Conservation (phyloP, 129 eudicot genomes). For the Sambucus nigra region DNA sequence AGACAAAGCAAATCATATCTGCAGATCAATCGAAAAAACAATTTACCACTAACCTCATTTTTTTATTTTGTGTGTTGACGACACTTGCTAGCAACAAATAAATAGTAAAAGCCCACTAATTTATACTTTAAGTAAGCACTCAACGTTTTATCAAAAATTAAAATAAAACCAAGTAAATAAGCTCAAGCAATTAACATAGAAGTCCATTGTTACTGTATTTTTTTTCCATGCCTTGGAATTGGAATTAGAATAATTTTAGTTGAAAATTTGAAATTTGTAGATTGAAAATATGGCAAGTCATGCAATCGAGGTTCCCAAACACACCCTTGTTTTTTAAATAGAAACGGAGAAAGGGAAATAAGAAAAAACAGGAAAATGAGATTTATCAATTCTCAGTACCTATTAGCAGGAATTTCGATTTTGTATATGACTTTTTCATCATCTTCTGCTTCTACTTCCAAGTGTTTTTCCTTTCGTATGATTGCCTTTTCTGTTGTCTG, state of each 20-base stretch:
- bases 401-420: constrained; percentile 84
- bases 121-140: not conserved
- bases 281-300: no score
- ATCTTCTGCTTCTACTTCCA: constrained; percentile 52
- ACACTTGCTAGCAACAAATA: not conserved
- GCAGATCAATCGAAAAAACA: constrained; percentile 12
- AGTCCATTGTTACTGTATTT: no score
- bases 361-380: not conserved
- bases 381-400: constrained; percentile 26
- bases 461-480: constrained; percentile 77
- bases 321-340: no score
- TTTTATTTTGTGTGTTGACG: not conserved
- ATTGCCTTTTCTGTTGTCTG: constrained; percentile 96
- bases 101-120: not conserved
- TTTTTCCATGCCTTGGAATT: no score
- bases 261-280: no score
- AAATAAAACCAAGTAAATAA: not conserved
- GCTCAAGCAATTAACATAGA: no score
- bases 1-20: constrained; percentile 98
- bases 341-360: not conserved
- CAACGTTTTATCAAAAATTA: not conserved
- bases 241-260: no score
- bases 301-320: no score
- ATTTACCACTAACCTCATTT: not conserved
- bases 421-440: constrained; percentile 80